Percentiles rank a stretch among this genome's conserved stretches.
phyloP scores from a whole-genome alignment of 108 stramenopile genomes.

The Bacterosira constricta region DNA sequence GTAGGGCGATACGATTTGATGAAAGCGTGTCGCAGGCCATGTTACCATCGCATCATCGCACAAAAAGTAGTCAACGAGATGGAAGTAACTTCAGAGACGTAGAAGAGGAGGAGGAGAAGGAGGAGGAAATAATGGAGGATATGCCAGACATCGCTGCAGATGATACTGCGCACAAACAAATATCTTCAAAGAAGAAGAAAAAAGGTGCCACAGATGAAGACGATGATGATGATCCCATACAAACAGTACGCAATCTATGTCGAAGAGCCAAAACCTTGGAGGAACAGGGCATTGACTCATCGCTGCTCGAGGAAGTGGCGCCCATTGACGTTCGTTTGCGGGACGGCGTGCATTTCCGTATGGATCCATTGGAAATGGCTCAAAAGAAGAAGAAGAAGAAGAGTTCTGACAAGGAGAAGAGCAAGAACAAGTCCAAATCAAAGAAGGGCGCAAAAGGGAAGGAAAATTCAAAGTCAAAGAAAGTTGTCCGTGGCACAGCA shows the following conservation, averaged over 20 bases:
- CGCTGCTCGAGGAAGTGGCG: constrained; percentile 43
- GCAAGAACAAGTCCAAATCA: not conserved
- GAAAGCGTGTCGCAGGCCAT: constrained; percentile 2
- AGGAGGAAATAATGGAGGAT: not conserved
- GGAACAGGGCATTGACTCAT: constrained; percentile 31
- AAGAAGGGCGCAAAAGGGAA: not conserved
- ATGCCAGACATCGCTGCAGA: constrained; percentile 16
- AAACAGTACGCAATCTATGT: constrained; percentile 42
- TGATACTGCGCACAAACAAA: not conserved
- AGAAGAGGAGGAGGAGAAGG: not conserved
- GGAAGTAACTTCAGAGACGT: not conserved
- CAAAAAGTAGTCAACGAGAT: not conserved
- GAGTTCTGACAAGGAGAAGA: not conserved
- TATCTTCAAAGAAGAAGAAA: not conserved
- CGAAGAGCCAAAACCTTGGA: constrained; percentile 30
- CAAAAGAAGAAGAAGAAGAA: constrained; percentile 14
- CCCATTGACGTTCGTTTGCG: constrained; percentile 42
- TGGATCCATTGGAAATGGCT: constrained; percentile 40
- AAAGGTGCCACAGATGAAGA: not conserved
- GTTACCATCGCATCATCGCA: not conserved
- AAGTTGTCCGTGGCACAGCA: not conserved
- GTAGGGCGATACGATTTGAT: constrained; percentile 33
- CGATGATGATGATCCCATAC: constrained; percentile 35
- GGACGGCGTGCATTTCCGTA: constrained; percentile 35
- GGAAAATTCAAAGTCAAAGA: not conserved